Conservation (phyloP, 176 grass and related monocot genomes). For the Oryza brachyantha region DNA sequence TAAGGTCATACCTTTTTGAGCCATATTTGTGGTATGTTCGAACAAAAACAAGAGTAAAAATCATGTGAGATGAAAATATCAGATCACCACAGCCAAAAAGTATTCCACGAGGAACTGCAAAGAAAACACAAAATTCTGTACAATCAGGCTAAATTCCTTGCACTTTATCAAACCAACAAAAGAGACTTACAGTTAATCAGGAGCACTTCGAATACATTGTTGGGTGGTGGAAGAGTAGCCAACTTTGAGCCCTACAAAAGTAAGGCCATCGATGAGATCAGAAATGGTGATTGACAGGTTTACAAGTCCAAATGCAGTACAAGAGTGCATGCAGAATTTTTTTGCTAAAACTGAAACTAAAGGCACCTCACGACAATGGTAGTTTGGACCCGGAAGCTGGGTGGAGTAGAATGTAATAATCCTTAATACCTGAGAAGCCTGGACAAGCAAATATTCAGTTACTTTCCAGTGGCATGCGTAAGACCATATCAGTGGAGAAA, state of each 20-base stretch:
- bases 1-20: conserved; percentile 53
- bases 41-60: conserved; percentile 93
- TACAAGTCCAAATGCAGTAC: not conserved
- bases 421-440: conserved; percentile 92
- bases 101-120: conserved; percentile 87
- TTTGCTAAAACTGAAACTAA: not conserved
- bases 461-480: not conserved
- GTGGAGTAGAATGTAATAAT: conserved; percentile 98
- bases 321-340: not conserved
- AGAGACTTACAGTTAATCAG: conserved; percentile 78
- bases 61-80: conserved; percentile 99
- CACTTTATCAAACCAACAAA: conserved; percentile 18
- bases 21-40: conserved; percentile 94
- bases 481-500: conserved; percentile 2
- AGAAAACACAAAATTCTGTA: not conserved
- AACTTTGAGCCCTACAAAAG: conserved; percentile 65
- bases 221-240: conserved; percentile 78
- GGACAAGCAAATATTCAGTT: conserved; percentile 25
- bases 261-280: conserved; percentile 29
- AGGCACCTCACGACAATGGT: conserved; percentile 91
- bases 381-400: conserved; percentile 97
- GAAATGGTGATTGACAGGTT: not conserved
- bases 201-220: conserved; percentile 76
- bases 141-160: not conserved
- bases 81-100: conserved; percentile 92